phyloP scores from a whole-genome alignment of 495 filamentous ascomycete genomes.

The Viridothelium virens region DNA sequence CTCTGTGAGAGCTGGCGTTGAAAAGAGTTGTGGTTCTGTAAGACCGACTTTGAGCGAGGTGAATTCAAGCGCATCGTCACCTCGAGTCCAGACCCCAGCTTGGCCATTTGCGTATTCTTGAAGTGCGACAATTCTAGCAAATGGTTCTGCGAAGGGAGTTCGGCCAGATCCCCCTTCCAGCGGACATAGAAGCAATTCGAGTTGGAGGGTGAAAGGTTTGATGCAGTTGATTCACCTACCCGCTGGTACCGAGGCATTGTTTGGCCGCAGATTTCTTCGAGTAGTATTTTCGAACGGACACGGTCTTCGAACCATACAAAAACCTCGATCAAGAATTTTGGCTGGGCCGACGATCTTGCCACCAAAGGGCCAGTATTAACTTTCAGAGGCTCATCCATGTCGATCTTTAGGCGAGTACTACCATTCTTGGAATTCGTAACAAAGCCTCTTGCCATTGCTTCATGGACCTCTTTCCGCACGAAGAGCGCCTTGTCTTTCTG shows the following conservation, averaged over 20 bases:
- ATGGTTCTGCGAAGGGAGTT: background rate
- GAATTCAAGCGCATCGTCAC: background rate
- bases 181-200: background rate
- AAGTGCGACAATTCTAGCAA: background rate
- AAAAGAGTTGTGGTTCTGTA: background rate
- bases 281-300: background rate
- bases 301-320: background rate
- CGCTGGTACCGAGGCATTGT: background rate
- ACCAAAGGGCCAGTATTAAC: background rate
- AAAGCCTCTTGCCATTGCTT: background rate
- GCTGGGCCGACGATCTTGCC: background rate
- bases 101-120: conserved; percentile 1
- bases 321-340: background rate
- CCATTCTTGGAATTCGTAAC: background rate
- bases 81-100: conserved; percentile 4
- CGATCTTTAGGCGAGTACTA: background rate
- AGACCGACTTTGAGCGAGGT: background rate
- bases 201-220: background rate
- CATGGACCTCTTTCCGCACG: conserved; percentile 4
- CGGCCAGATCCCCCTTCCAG: background rate
- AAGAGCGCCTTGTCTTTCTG: background rate
- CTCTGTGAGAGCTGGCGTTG: background rate
- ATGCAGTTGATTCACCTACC: background rate
- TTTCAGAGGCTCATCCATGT: background rate
- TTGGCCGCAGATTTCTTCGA: background rate